These are phyloP conservation scores for Prunus kanzakura DNA, from an alignment of 306 rosid species.

Conservation along the genomic window DNA sequence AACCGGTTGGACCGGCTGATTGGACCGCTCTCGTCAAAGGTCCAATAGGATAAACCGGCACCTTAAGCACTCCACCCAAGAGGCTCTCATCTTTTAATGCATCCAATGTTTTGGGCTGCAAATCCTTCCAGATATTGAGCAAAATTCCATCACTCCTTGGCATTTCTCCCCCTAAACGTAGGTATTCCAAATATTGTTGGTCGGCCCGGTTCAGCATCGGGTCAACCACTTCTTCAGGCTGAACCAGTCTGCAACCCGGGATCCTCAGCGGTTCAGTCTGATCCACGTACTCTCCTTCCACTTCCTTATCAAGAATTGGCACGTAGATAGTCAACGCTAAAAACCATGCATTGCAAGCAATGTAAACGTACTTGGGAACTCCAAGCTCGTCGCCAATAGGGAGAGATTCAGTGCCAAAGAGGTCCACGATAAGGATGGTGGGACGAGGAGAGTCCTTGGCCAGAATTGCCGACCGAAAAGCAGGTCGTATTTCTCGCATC, in stretches of 20 bases:
- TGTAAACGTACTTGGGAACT: conserved; percentile 38
- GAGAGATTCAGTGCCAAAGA: conserved; percentile 41
- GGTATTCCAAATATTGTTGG: conserved; percentile 21
- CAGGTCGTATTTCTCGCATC: conserved; percentile 32
- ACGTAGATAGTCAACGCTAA: conserved; percentile 19
- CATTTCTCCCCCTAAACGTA: not conserved
- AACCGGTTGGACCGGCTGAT: not conserved
- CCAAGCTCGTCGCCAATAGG: conserved; percentile 44
- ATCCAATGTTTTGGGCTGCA: conserved; percentile 14
- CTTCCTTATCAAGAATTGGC: conserved; percentile 26
- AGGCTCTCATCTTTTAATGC: conserved; percentile 21
- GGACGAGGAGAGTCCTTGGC: conserved; percentile 17
- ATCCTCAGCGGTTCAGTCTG: conserved; percentile 26
- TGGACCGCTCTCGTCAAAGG: conserved; percentile 33
- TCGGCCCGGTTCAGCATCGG: conserved; percentile 26
- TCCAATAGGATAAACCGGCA: conserved; percentile 47
- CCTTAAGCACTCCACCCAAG: conserved; percentile 20
- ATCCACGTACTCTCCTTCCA: conserved; percentile 36
- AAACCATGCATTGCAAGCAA: conserved; percentile 46
- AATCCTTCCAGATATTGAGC: conserved; percentile 59
- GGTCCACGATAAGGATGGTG: conserved; percentile 43
- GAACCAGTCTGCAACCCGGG: conserved; percentile 38
- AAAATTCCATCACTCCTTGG: conserved; percentile 42
- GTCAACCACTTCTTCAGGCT: conserved; percentile 38
- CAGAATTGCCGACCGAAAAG: not conserved